Evolutionary conservation across 2,329 filamentous ascomycete genomes (phyloP), one percentile per base, ranked within the genome.

Genomic region (Arthrobotrys sphaeroides): DNA sequence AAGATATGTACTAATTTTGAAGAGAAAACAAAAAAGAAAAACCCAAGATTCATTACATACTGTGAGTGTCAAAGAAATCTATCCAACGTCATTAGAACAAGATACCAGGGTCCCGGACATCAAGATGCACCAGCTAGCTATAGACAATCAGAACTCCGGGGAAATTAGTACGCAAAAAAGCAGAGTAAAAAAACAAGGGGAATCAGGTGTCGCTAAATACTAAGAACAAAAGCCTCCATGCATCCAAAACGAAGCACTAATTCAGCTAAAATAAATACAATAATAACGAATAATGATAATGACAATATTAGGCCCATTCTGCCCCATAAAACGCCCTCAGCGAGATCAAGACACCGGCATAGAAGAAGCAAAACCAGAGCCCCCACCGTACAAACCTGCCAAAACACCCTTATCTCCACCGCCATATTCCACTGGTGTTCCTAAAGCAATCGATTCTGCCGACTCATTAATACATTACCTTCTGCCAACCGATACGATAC

Each of bases 21-120:
- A n/a, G n/a, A n/a, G n/a, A n/a, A 18, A 45, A 31, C 24, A 47
- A 33, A 24, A 60, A 57, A 79, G 78, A 69, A 47, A 61, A 79
- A 79, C 47, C 76, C 73, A 6, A 75, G 78, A 31, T 78, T 79
- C 61, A 73, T 72, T 49, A 75, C 49, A 43, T 78, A 79, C 33
- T 79, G 78, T 60, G 42, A 55, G 70, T 74, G 24, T 33, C 22
- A 38, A 55, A 66, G 33, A 64, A 33, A 55, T 72, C 67, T 65
- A 72, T 72, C 66, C 51, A 45, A 61, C 40, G 31, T 47, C 65
- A 43, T 26, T 22, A 65, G 36, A 24, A 57, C 38, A 36, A 64
- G 28, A 33, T 13, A 64, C 64, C 31, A 47, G n/a, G 38, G 10
- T 16, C 36, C 36, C 36, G 18, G 22, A 18, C 3, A 51, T 2